These are phyloP conservation scores for Lactuca saligna DNA, from an alignment of 129 eudicot species.

Conservation along the genomic window DNA sequence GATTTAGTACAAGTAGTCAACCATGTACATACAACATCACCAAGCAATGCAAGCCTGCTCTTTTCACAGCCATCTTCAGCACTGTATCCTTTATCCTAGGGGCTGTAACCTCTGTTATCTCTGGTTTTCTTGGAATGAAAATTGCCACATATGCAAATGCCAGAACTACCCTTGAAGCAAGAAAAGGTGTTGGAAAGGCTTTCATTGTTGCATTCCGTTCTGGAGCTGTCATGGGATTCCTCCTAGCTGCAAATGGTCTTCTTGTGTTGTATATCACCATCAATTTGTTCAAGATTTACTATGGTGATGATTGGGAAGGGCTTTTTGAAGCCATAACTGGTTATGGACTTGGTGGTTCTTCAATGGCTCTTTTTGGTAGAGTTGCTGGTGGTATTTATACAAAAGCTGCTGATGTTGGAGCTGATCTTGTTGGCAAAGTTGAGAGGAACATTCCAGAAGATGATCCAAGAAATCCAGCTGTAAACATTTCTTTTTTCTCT, in stretches of 20 bases:
- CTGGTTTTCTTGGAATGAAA: conserved; percentile 95
- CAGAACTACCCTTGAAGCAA: conserved; percentile 85
- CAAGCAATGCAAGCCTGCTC: conserved; percentile 82
- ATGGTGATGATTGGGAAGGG: conserved; percentile 94
- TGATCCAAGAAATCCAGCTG: conserved; percentile 93
- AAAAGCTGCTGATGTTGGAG: conserved; percentile 69
- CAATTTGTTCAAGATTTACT: conserved; percentile 72
- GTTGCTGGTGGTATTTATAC: no score
- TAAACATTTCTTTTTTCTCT: conserved; percentile 14
- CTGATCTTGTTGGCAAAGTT: conserved; percentile 85
- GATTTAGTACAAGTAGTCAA: conserved; percentile 64
- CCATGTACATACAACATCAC: conserved; percentile 62
- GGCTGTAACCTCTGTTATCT: conserved; percentile 72
- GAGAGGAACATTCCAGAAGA: conserved; percentile 86
- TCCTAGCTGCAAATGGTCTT: conserved; percentile 90
- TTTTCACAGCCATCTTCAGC: conserved; percentile 80
- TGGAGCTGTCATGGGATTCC: conserved; percentile 95
- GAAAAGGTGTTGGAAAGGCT: conserved; percentile 93
- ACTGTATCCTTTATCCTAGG: conserved; percentile 79
- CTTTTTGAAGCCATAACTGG: conserved; percentile 89
- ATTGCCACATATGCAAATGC: conserved; percentile 94
- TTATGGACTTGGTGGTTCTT: conserved; percentile 18
- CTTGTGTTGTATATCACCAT: conserved; percentile 68
- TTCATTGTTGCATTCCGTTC: conserved; percentile 85
- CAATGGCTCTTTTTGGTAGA: no score